Conservation (phyloP, 208 protist species). For the Polymyxa betae region DNA sequence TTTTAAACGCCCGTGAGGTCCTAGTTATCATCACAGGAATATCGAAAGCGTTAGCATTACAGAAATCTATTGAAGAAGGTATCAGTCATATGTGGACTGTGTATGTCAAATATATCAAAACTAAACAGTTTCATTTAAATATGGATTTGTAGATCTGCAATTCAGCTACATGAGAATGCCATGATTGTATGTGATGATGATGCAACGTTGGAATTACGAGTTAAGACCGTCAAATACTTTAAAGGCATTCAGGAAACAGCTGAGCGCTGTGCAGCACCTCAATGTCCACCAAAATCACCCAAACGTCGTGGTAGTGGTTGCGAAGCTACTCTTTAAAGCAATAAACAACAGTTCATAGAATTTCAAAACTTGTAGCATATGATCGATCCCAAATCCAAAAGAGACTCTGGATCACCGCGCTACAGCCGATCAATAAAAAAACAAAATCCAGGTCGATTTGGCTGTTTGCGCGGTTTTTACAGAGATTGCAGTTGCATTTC, state of each 20-base stretch:
- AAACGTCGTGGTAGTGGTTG: constrained; percentile 19
- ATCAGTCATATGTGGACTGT: constrained; percentile 88
- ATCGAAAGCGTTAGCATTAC: constrained; percentile 83
- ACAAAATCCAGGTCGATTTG: too few relatives aligned
- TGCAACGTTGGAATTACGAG: constrained; percentile 85
- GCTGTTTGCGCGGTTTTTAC: too few relatives aligned
- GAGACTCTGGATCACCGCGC: too few relatives aligned
- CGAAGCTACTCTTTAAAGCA: too few relatives aligned
- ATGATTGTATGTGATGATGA: constrained; percentile 87
- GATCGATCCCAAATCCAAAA: too few relatives aligned
- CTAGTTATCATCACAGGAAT: constrained; percentile 86
- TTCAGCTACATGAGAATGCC: constrained; percentile 63
- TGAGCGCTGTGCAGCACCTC: background rate
- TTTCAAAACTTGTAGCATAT: too few relatives aligned
- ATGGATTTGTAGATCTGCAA: constrained; percentile 47
- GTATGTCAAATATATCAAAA: constrained; percentile 84
- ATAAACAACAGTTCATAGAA: too few relatives aligned
- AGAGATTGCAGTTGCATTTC: too few relatives aligned
- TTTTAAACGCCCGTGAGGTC: constrained; percentile 82
- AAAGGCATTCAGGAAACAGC: constrained; percentile 76
- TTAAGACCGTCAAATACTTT: constrained; percentile 90
- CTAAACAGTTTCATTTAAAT: background rate
- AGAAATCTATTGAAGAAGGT: constrained; percentile 84
- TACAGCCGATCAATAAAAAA: too few relatives aligned
- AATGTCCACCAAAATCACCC: background rate